Percentiles rank a stretch among this genome's conserved stretches.
phyloP scores from a whole-genome alignment of 192 early-diverging fungal genomes.

The Backusella tarrabulga region DNA sequence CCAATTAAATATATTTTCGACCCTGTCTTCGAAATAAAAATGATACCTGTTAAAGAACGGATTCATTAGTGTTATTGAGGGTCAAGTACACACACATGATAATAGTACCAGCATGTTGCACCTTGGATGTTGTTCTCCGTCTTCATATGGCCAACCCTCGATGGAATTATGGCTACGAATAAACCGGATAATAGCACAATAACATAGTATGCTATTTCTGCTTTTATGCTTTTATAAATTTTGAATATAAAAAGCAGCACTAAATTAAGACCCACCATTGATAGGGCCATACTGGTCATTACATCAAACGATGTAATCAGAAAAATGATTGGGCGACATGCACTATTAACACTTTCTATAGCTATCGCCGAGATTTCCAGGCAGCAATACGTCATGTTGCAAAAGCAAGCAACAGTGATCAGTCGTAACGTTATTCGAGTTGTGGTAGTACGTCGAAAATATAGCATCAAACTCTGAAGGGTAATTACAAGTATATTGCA shows the following conservation, averaged over 20 bases:
- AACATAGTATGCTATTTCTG: background rate
- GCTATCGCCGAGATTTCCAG: background rate
- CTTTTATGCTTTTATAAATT: background rate
- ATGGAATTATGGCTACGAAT: background rate
- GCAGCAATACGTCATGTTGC: background rate
- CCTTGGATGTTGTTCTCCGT: background rate
- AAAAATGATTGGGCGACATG: background rate
- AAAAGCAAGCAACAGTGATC: background rate
- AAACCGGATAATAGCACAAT: background rate
- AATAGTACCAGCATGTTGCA: background rate
- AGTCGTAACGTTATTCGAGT: background rate
- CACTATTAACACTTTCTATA: background rate
- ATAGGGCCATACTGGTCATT: background rate
- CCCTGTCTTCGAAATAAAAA: conserved; percentile 2
- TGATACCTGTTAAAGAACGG: background rate
- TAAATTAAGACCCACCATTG: conserved; percentile 2
- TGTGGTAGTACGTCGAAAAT: background rate
- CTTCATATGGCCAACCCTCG: background rate
- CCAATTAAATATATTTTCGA: background rate
- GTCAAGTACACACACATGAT: background rate
- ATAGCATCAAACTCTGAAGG: background rate
- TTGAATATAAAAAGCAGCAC: conserved; percentile 1
- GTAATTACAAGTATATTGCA: background rate
- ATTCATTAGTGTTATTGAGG: background rate
- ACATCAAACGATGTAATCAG: background rate